phyloP scores from a whole-genome alignment of 805 yeast genomes.

The Metschnikowia picachoensis region DNA sequence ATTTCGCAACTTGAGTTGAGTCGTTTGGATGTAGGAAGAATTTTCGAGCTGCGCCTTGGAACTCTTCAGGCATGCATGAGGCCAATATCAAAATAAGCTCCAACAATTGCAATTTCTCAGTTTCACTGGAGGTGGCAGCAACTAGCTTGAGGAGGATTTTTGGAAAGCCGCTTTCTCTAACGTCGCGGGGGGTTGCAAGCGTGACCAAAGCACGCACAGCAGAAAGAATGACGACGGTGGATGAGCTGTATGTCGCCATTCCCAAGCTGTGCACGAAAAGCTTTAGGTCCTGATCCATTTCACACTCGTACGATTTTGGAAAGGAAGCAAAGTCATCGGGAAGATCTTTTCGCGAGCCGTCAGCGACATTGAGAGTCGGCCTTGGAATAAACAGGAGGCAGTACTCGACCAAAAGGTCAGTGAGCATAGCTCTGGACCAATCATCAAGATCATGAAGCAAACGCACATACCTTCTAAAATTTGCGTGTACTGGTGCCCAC shows the following conservation, averaged over 20 bases:
- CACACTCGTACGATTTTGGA: constrained; percentile 30
- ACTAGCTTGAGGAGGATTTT: constrained; percentile 45
- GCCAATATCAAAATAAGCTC: constrained; percentile 36
- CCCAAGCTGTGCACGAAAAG: constrained; percentile 48
- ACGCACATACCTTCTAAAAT: constrained; percentile 55
- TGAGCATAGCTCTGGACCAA: constrained; percentile 59
- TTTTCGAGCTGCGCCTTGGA: constrained; percentile 34
- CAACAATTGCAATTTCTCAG: constrained; percentile 34
- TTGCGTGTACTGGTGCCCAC: constrained; percentile 67
- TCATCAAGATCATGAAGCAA: constrained; percentile 56
- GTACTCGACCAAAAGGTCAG: constrained; percentile 67
- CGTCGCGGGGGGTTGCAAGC: constrained; percentile 53
- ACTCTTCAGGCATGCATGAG: constrained; percentile 16
- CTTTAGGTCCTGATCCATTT: constrained; percentile 53
- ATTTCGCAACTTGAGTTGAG: constrained; percentile 34
- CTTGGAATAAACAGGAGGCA: constrained; percentile 54
- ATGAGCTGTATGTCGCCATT: constrained; percentile 46
- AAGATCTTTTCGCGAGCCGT: constrained; percentile 30
- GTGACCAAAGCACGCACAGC: constrained; percentile 53
- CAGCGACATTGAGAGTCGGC: constrained; percentile 40
- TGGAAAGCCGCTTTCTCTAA: constrained; percentile 48
- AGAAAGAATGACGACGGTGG: constrained; percentile 60
- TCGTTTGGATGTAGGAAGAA: constrained; percentile 62
- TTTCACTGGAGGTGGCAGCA: constrained; percentile 23
- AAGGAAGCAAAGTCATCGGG: constrained; percentile 36